These are phyloP conservation scores for Diaporthe citriasiana DNA, from an alignment of 2,329 filamentous ascomycete genomes.

Conservation along the genomic window DNA sequence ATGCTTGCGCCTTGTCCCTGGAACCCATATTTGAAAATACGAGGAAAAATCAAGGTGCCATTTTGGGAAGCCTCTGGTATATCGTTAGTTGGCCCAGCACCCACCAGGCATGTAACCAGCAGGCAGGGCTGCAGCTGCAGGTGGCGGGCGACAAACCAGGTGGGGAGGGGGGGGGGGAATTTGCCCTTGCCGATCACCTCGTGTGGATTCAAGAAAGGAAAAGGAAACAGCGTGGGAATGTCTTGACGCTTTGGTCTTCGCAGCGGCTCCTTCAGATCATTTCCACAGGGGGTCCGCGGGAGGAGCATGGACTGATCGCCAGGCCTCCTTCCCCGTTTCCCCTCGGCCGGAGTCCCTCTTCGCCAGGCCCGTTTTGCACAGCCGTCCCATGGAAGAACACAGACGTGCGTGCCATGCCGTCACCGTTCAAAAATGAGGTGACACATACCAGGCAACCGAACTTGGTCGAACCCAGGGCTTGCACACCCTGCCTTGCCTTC, in stretches of 20 bases:
- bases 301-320: slow-evolving; percentile 8
- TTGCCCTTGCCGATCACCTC: slow-evolving; percentile 32
- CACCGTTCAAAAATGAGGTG: slow-evolving; percentile 21
- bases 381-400: not conserved
- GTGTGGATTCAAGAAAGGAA: slow-evolving; percentile 29
- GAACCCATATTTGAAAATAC: slow-evolving; percentile 3
- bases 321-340: slow-evolving; percentile 5
- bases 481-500: not conserved
- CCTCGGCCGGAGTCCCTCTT: not conserved
- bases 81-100: not conserved
- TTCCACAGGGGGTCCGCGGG: slow-evolving; percentile 8
- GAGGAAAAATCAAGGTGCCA: not conserved
- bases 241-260: slow-evolving; percentile 11
- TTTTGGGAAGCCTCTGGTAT: not conserved
- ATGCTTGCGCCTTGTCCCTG: not conserved
- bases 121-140: slow-evolving; percentile 30
- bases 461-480: slow-evolving; percentile 19
- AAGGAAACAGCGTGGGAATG: not conserved
- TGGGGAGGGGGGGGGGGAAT: not conserved
- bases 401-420: slow-evolving; percentile 10
- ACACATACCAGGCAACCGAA: slow-evolving; percentile 14
- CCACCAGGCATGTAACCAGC: slow-evolving; percentile 2
- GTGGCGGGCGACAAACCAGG: slow-evolving; percentile 13
- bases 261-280: not conserved
- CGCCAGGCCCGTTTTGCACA: not conserved